phyloP scores from a whole-genome alignment of 179 eudicot species.

The Spergularia azorica region DNA sequence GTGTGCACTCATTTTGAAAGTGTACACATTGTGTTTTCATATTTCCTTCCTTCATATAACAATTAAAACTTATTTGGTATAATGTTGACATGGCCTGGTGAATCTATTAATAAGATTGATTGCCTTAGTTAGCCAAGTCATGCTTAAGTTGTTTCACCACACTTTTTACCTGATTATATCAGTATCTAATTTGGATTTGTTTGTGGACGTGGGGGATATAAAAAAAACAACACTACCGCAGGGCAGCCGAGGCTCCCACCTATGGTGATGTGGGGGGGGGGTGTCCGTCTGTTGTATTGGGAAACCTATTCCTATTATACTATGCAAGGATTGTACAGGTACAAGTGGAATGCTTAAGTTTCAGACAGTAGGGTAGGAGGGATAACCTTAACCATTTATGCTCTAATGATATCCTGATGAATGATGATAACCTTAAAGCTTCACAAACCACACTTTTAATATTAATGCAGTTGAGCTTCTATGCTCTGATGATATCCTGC shows the following conservation, averaged over 20 bases:
- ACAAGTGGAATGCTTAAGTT: too few species aligned
- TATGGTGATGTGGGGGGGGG: too few species aligned
- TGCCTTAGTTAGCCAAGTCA: not conserved
- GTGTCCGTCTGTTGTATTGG: too few species aligned
- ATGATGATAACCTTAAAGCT: too few species aligned
- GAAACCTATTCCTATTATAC: not conserved
- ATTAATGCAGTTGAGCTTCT: not conserved
- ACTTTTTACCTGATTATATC: too few species aligned
- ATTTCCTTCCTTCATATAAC: not conserved
- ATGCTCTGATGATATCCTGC: not conserved
- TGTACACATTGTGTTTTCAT: not conserved
- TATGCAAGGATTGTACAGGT: too few species aligned
- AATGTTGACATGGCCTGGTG: not conserved
- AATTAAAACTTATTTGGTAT: not conserved
- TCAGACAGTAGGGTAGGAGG: too few species aligned
- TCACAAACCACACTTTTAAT: not conserved
- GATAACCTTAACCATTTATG: too few species aligned
- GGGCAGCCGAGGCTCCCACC: too few species aligned
- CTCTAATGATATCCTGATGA: too few species aligned
- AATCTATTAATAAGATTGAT: not conserved
- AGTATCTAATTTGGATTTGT: not conserved
- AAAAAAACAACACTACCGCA: too few species aligned
- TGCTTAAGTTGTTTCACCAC: too few species aligned
- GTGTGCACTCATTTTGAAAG: not conserved
- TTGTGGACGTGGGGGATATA: not conserved